These are phyloP conservation scores for Zasmidium angulare DNA, from an alignment of 2,329 filamentous ascomycete species.

Conservation along the genomic window DNA sequence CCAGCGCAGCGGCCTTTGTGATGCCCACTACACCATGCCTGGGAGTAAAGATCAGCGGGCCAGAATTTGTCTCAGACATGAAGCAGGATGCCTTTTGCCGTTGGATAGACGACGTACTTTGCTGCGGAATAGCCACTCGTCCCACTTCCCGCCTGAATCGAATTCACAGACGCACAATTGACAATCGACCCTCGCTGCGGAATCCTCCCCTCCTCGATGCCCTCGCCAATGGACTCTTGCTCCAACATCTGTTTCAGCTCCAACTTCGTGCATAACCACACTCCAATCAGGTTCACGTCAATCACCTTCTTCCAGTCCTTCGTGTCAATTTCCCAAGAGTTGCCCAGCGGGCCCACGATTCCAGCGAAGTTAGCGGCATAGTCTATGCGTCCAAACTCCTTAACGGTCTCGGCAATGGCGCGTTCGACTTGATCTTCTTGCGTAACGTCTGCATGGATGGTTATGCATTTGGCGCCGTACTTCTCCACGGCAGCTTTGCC, in stretches of 20 bases:
- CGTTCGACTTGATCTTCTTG: conserved; percentile 35
- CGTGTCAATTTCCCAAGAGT: conserved; percentile 33
- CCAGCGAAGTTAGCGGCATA: conserved; percentile 42
- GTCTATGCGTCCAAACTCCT: conserved; percentile 40
- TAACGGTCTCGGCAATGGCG: conserved; percentile 35
- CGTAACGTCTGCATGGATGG: conserved; percentile 31
- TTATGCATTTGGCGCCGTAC: conserved; percentile 27
- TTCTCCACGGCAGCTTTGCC: conserved; percentile 26
- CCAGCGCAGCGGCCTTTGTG: conserved; percentile 38
- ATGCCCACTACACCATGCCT: conserved; percentile 44
- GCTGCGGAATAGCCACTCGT: conserved; percentile 39
- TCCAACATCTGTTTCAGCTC: conserved; percentile 44
- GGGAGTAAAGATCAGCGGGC: no score
- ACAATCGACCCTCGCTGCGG: conserved; percentile 38
- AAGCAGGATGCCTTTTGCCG: no score
- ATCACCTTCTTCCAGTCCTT: conserved; percentile 38
- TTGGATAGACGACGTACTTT: no score
- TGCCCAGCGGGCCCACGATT: conserved; percentile 31
- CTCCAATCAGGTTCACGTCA: conserved; percentile 39
- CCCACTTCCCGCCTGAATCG: conserved; percentile 35
- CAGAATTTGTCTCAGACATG: no score
- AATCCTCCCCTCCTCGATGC: conserved; percentile 23
- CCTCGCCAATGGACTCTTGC: conserved; percentile 28
- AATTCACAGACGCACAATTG: conserved; percentile 42
- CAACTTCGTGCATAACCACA: conserved; percentile 40